These are phyloP conservation scores for Calycina herbarum DNA, from an alignment of 2,329 filamentous ascomycete genomes.

Conservation along the genomic window DNA sequence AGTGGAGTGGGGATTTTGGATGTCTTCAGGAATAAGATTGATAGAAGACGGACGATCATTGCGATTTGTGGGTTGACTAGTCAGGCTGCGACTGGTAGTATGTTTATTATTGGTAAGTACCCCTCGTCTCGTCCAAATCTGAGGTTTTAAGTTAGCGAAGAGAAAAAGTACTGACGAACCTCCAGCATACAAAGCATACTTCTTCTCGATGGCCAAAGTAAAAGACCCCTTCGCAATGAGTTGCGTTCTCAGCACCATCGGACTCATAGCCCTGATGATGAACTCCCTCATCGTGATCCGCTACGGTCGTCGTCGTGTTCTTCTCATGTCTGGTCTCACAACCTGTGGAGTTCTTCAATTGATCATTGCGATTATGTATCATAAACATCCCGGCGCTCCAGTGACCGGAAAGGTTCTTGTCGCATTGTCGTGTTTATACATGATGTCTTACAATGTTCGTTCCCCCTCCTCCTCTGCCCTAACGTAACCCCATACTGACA, in stretches of 20 bases:
- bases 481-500: background rate
- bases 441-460: constrained; percentile 27
- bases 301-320: constrained; percentile 52
- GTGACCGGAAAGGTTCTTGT: constrained; percentile 47
- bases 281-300: constrained; percentile 54
- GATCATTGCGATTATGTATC: constrained; percentile 54
- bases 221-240: constrained; percentile 56
- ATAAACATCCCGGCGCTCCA: constrained; percentile 41
- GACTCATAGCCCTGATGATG: constrained; percentile 53
- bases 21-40: constrained; percentile 51
- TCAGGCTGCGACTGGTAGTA: constrained; percentile 54
- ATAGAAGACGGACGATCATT: constrained; percentile 50
- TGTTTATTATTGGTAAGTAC: constrained; percentile 52
- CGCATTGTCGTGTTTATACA: constrained; percentile 42
- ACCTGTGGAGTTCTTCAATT: constrained; percentile 55
- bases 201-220: constrained; percentile 59
- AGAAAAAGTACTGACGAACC: constrained; percentile 1
- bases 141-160: background rate
- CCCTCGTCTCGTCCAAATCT: constrained; percentile 4
- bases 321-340: constrained; percentile 51
- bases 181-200: constrained; percentile 55
- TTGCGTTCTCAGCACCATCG: constrained; percentile 54
- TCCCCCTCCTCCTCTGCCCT: background rate
- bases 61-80: constrained; percentile 49
- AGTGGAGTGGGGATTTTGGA: constrained; percentile 42